Percentiles rank a stretch among this genome's conserved stretches.
Evolutionary conservation across 2,329 filamentous ascomycete genomes (phyloP).

Genomic region (Lasiodiplodia sp.): DNA sequence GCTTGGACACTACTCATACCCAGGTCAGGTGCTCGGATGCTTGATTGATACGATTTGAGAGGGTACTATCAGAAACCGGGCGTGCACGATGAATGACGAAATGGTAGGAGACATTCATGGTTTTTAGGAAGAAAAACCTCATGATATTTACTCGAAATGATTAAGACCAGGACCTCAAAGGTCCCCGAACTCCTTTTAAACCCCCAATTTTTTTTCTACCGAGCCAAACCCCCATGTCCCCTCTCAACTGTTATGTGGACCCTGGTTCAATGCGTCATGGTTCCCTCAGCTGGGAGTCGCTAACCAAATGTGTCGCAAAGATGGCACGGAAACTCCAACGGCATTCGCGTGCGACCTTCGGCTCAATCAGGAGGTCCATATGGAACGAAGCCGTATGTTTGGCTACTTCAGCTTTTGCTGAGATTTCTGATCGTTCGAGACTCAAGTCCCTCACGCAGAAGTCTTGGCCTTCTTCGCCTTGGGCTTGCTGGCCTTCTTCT

Average conservation of each 20-base stretch:
- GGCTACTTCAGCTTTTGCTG: background rate
- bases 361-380: background rate
- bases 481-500: conserved; percentile 23
- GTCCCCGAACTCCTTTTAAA: conserved; percentile 13
- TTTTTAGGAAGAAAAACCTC: conserved; percentile 7
- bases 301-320: background rate
- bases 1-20: background rate
- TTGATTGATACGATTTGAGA: background rate
- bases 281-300: background rate
- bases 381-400: background rate
- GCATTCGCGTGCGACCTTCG: background rate
- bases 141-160: conserved; percentile 9
- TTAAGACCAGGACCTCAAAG: conserved; percentile 7
- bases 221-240: background rate
- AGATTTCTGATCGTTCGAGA: background rate
- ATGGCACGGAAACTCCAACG: background rate
- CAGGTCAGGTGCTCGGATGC: background rate
- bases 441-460: background rate
- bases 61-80: background rate
- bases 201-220: conserved; percentile 19
- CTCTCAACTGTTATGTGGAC: background rate
- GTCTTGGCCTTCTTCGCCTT: conserved; percentile 28
- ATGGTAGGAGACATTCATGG: background rate
- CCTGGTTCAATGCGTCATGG: background rate
- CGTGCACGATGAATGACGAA: background rate